Conservation (phyloP, 202 grass and related monocot species). For the Setaria viridis region DNA sequence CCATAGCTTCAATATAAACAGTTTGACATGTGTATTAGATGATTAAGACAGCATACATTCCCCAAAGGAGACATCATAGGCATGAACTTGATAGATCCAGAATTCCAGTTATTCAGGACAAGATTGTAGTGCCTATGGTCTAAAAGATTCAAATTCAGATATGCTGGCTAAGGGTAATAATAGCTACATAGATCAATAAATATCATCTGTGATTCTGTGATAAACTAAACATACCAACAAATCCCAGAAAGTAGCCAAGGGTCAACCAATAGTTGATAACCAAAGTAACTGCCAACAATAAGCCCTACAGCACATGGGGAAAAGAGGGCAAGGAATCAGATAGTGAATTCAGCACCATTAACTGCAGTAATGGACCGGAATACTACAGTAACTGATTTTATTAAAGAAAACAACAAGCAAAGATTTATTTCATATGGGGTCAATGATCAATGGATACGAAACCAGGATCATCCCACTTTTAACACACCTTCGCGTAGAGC, state of each 20-base stretch:
- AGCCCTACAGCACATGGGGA: conserved; percentile 56
- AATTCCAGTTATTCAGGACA: conserved; percentile 11
- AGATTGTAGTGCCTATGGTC: conserved; percentile 5
- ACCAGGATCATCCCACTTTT: conserved; percentile 2
- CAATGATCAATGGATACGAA: conserved; percentile 22
- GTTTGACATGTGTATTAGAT: no score
- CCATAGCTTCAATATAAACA: no score
- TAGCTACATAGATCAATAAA: conserved; percentile 9
- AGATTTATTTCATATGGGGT: neutral
- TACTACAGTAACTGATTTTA: neutral
- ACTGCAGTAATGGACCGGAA: conserved; percentile 11
- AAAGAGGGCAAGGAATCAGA: conserved; percentile 9
- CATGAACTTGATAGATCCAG: neutral
- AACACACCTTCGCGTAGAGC: conserved; percentile 80
- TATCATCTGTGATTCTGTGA: neutral
- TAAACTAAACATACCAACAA: conserved; percentile 74
- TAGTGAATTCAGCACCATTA: conserved; percentile 8
- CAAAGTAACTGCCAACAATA: conserved; percentile 77
- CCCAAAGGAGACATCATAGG: neutral
- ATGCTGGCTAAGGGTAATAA: neutral
- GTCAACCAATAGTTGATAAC: conserved; percentile 77
- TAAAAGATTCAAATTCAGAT: conserved; percentile 22
- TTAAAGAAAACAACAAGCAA: conserved; percentile 26
- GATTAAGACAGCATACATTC: no score
- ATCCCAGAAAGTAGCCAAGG: conserved; percentile 77